Evolutionary conservation across 73 alveolate genomes (phyloP).

Genomic region (Paraurostyla sp.): DNA sequence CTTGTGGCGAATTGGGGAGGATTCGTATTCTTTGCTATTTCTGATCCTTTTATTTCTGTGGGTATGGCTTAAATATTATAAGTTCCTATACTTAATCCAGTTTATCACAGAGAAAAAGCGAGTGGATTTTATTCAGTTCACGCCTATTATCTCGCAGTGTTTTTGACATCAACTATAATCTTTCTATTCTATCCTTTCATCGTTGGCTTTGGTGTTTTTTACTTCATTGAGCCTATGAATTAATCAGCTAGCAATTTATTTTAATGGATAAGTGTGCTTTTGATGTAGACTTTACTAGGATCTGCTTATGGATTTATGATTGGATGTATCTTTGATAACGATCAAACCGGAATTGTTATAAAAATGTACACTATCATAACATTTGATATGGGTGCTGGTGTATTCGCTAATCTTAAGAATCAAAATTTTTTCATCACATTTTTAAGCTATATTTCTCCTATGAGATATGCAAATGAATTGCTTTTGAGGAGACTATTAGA

Average conservation of each 20-base stretch:
- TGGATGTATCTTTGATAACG: slow-evolving; percentile 62
- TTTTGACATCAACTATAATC: neutral
- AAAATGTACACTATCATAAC: slow-evolving; percentile 27
- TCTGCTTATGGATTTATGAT: slow-evolving; percentile 45
- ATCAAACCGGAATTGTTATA: slow-evolving; percentile 41
- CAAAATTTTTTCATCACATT: slow-evolving; percentile 3
- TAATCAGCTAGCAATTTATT: slow-evolving; percentile 21
- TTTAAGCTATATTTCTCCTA: slow-evolving; percentile 18
- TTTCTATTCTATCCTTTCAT: slow-evolving; percentile 10
- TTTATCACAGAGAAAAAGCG: slow-evolving; percentile 37
- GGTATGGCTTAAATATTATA: slow-evolving; percentile 55
- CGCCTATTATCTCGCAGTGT: slow-evolving; percentile 39
- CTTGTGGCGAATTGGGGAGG: slow-evolving; percentile 18
- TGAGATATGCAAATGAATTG: slow-evolving; percentile 31
- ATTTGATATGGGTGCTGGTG: slow-evolving; percentile 63
- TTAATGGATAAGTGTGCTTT: neutral
- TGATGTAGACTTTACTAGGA: slow-evolving; percentile 13
- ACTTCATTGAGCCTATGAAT: slow-evolving; percentile 28
- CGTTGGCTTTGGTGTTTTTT: slow-evolving; percentile 15
- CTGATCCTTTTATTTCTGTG: slow-evolving; percentile 36
- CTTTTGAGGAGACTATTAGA: slow-evolving; percentile 5
- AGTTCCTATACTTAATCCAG: slow-evolving; percentile 24
- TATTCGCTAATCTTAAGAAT: slow-evolving; percentile 13
- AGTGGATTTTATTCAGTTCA: slow-evolving; percentile 31
- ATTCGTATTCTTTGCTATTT: slow-evolving; percentile 4